Conservation (phyloP, 805 yeast species). For the Candida incommunis region DNA sequence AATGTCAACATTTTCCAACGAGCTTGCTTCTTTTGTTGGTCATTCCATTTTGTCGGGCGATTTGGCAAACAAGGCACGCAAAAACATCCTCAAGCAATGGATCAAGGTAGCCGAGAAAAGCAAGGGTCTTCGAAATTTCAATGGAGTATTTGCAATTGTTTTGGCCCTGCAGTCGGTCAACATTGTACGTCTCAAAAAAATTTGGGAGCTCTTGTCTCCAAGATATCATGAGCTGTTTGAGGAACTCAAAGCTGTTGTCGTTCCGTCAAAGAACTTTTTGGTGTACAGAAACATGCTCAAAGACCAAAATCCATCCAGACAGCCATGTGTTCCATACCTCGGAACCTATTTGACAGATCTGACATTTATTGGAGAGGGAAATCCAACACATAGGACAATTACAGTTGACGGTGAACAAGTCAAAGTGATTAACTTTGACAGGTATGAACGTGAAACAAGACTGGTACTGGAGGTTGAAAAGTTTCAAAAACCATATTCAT, state of each 20-base stretch:
- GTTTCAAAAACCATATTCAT: conserved; percentile 16
- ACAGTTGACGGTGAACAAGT: conserved; percentile 4
- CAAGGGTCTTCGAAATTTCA: conserved; percentile 19
- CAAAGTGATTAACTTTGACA: conserved; percentile 21
- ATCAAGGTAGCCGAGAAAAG: conserved; percentile 22
- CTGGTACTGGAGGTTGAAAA: conserved; percentile 21
- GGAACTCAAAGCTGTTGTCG: conserved; percentile 14
- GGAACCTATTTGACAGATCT: conserved; percentile 23
- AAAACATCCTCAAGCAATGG: conserved; percentile 23
- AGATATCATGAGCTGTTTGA: conserved; percentile 14
- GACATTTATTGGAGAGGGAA: conserved; percentile 24
- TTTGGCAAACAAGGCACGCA: conserved; percentile 16
- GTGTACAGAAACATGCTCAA: conserved; percentile 19
- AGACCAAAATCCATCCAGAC: conserved; percentile 7
- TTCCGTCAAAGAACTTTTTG: conserved; percentile 23
- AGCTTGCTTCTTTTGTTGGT: conserved; percentile 23
- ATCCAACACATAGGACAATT: conserved; percentile 13
- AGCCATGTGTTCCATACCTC: conserved; percentile 22
- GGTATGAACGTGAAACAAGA: conserved; percentile 17
- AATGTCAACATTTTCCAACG: conserved; percentile 19
- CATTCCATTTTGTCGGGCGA: conserved; percentile 19
- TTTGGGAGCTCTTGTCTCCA: conserved; percentile 21
- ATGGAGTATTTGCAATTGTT: conserved; percentile 20
- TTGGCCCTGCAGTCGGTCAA: conserved; percentile 22
- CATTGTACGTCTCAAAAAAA: conserved; percentile 19